Evolutionary conservation across 768 basidiomycete species (phyloP), one percentile per base, ranked within the genome.

Genomic region (Clavulina sp.): DNA sequence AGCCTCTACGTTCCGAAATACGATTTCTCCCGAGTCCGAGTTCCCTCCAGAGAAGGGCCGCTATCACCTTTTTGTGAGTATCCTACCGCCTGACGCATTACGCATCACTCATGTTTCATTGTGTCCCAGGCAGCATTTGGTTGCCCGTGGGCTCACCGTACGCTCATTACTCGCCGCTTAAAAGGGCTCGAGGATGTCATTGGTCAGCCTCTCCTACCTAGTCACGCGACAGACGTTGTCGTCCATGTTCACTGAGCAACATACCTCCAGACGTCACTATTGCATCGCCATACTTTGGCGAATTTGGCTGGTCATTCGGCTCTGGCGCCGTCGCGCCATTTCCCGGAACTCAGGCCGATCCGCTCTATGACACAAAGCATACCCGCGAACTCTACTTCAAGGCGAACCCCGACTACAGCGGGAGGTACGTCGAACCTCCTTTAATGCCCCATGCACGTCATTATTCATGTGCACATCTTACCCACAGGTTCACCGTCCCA

Each of bases 71-170:
- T 57, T 54, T 46, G 43, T 46, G 26, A 9, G 43, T 28, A 13
- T n/a, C n/a, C n/a, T n/a, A n/a, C n/a, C n/a, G n/a, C n/a, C n/a
- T n/a, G n/a, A n/a, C n/a, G n/a, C n/a, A n/a, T n/a, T n/a, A n/a
- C n/a, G n/a, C n/a, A n/a, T n/a, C n/a, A n/a, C n/a, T n/a, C n/a
- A n/a, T n/a, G n/a, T n/a, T n/a, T n/a, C n/a, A n/a, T n/a, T n/a
- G n/a, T 85, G 58, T 83, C 93, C 57, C 92, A 86, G 59, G 84
- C 95, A 52, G 83, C 83, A 3, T 77, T 79, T 56, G 78, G 82
- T 2, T 96, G 89, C 60, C 89, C 93, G 5, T 97, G 92, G 93
- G 93, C 93, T 0, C 87, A 88, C 24, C 74, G 93, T 57, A 76
- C 91, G 3, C 69, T 95, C 56, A 95, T 97, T 58, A 71, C 82